Conservation (phyloP, 805 yeast species). For the Soucietia sequanensis region DNA sequence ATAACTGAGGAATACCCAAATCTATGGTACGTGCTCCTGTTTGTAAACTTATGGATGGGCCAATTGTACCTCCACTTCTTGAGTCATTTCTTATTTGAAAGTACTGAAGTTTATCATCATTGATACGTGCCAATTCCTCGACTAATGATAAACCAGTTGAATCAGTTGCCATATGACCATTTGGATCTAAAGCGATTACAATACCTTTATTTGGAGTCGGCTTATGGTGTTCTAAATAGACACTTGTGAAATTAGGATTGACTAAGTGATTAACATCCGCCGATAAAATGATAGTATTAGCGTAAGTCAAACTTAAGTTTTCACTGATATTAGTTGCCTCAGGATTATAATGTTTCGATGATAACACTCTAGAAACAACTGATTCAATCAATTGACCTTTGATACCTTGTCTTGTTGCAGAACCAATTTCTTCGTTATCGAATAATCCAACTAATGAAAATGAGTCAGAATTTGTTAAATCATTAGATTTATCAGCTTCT, state of each 20-base stretch:
- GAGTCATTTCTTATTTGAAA: conserved; percentile 86
- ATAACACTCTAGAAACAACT: conserved; percentile 55
- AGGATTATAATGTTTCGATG: conserved; percentile 23
- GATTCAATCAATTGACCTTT: conserved; percentile 72
- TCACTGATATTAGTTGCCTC: conserved; percentile 20
- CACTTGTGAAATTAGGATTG: conserved; percentile 72
- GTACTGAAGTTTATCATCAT: conserved; percentile 68
- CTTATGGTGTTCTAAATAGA: conserved; percentile 73
- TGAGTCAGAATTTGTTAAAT: conserved; percentile 23
- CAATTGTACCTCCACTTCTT: conserved; percentile 87
- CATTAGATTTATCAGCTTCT: conserved; percentile 29
- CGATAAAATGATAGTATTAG: conserved; percentile 76
- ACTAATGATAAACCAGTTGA: conserved; percentile 66
- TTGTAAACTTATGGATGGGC: conserved; percentile 62
- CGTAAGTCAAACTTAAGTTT: conserved; percentile 45
- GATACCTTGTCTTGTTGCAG: conserved; percentile 78
- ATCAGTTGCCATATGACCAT: conserved; percentile 84
- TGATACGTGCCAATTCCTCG: conserved; percentile 64
- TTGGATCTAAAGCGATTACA: conserved; percentile 69
- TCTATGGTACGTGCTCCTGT: conserved; percentile 79
- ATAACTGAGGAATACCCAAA: conserved; percentile 76
- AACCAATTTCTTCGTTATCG: conserved; percentile 85
- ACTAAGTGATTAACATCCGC: conserved; percentile 84
- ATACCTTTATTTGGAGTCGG: conserved; percentile 80
- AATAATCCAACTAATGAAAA: conserved; percentile 64